Base-by-base conservation (phyloP, 2,329 filamentous ascomycete genomes). In the Penicillium crustosum region DNA sequence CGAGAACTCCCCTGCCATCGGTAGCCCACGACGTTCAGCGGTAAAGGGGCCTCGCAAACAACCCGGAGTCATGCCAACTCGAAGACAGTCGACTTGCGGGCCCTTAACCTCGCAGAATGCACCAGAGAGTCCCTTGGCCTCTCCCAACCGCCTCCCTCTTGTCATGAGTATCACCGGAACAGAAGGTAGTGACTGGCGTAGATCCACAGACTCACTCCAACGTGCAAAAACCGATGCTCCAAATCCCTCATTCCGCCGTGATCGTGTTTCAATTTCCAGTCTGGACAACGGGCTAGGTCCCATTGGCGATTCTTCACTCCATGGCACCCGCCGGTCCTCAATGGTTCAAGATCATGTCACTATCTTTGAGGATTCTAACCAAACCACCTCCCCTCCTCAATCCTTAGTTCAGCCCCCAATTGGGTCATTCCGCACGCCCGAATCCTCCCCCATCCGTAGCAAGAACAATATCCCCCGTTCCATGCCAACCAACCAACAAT, bases 291-390 rank as follows among this genome's bases (percentile, higher is more conserved):
- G 41, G 12, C 48, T 61, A 4, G 55, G 44, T 6, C 27, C 61
- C 9, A 55, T 57, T 29, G 29, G 58, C 7, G 52, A 63, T 19
- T 60, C 60, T 19, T 50, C 57, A 5, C 25, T 45, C 21, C 60
- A 55, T 25, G 61, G 60, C 6, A 49, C 52, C 17, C 58, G 58
- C 12, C 62, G 54, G 25, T 53, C 62, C 10, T 59, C 64, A 8
- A 65, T 61, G 13, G 66, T 64, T 6, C 49, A 68, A n/a, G 62
- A 65, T 21, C 65, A 66, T 10, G 67, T 75, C 9, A 73, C 71
- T 0, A 77, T 78, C 48, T 78, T 74, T 70, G 76, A 78, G 65
- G 75, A 77, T 53, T 65, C 61, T 27, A 66, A 63, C 36, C 61
- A 61, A 19, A 58, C 60, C 39, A 61, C 57, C 41, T 64, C 65